These are phyloP conservation scores for Monilinia laxa DNA, from an alignment of 2,329 filamentous ascomycete genomes.

Conservation along the genomic window DNA sequence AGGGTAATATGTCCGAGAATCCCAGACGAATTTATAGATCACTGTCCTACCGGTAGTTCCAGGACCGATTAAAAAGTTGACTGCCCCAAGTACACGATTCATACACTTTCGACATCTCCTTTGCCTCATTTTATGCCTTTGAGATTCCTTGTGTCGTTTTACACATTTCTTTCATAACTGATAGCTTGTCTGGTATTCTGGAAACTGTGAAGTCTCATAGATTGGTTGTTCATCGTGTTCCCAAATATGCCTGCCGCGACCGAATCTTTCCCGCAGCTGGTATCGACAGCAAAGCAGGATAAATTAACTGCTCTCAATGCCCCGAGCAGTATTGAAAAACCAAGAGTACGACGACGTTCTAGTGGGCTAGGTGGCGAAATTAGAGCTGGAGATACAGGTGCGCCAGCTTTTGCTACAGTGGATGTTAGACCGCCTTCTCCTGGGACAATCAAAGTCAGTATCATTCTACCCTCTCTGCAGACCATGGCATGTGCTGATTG, in stretches of 20 bases:
- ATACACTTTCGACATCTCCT: background rate
- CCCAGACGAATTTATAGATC: conserved; percentile 4
- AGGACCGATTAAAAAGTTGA: conserved; percentile 14
- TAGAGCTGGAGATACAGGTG: conserved; percentile 51
- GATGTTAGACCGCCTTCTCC: conserved; percentile 37
- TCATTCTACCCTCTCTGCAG: background rate
- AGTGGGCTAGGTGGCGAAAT: conserved; percentile 52
- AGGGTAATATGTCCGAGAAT: background rate
- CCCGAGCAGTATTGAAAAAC: conserved; percentile 29
- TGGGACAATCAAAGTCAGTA: conserved; percentile 33
- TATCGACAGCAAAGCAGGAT: conserved; percentile 18
- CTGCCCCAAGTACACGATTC: background rate
- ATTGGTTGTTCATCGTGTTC: conserved; percentile 1
- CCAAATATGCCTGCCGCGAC: conserved; percentile 23
- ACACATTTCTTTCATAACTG: conserved; percentile 7
- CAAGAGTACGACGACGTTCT: conserved; percentile 45
- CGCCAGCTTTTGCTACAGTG: conserved; percentile 50
- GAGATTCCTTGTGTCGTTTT: background rate
- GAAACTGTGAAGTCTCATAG: background rate
- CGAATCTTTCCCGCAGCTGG: conserved; percentile 26
- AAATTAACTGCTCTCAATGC: conserved; percentile 20
- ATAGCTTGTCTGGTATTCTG: background rate
- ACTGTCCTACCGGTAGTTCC: conserved; percentile 2
- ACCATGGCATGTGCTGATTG: background rate
- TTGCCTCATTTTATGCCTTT: background rate